Percentiles rank a stretch among this genome's conserved stretches.
phyloP scores from a whole-genome alignment of 768 basidiomycete genomes.

The Xerocomellus dryophilus region DNA sequence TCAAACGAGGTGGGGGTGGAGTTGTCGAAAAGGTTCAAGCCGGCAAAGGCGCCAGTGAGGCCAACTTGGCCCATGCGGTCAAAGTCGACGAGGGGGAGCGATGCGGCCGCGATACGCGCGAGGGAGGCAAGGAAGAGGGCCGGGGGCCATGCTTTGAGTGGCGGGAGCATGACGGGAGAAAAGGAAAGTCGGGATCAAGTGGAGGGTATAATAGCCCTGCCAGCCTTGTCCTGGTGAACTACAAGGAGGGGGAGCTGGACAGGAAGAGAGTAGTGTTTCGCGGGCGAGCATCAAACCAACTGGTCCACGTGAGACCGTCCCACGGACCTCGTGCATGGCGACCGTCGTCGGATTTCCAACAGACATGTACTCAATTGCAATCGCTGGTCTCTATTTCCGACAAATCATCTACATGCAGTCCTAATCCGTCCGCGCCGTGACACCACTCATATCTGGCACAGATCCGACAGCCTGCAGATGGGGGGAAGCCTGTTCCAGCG shows the following conservation, averaged over 20 bases:
- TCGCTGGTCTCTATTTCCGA: background rate
- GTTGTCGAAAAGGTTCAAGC: conserved; percentile 72
- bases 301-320: conserved; percentile 22
- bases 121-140: conserved; percentile 22
- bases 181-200: conserved; percentile 5
- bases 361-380: background rate
- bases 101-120: conserved; percentile 28
- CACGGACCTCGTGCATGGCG: conserved; percentile 10
- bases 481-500: conserved; percentile 57
- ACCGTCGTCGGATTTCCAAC: conserved; percentile 6
- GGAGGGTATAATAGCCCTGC: conserved; percentile 12
- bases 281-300: conserved; percentile 12
- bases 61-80: conserved; percentile 89
- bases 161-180: conserved; percentile 7
- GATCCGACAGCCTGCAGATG: conserved; percentile 59
- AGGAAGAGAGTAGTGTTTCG: background rate
- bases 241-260: background rate
- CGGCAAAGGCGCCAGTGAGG: conserved; percentile 84
- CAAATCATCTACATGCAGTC: background rate
- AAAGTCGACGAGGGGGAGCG: conserved; percentile 62
- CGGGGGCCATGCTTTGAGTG: conserved; percentile 22
- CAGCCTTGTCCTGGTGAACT: background rate
- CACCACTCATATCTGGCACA: conserved; percentile 33
- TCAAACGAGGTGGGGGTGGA: conserved; percentile 59
- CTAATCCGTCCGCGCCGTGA: conserved; percentile 34